Conservation (phyloP, 176 grass and related monocot genomes). For the Musa itinerans region DNA sequence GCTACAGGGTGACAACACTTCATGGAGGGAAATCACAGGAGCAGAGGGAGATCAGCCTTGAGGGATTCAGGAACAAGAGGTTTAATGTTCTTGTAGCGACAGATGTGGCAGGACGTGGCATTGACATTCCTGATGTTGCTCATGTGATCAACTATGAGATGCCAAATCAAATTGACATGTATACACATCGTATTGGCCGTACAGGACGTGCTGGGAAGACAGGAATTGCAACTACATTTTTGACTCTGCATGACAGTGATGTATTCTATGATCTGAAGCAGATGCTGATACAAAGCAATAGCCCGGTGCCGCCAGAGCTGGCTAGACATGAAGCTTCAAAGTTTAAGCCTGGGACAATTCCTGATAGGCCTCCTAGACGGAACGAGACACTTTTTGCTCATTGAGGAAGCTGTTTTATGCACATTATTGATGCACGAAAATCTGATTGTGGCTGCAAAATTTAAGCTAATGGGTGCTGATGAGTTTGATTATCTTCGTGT, state of each 20-base stretch:
- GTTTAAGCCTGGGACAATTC: constrained; percentile 82
- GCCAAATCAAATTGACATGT: constrained; percentile 68
- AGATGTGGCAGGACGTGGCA: constrained; percentile 94
- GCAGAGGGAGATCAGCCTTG: constrained; percentile 90
- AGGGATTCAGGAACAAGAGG: constrained; percentile 85
- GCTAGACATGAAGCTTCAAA: constrained; percentile 90
- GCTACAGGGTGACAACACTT: constrained; percentile 74
- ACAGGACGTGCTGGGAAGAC: constrained; percentile 95
- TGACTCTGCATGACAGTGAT: constrained; percentile 64
- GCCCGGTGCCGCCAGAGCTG: constrained; percentile 86
- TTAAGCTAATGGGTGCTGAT: neutral
- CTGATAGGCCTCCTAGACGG: constrained; percentile 76
- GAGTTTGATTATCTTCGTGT: neutral
- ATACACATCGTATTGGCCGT: constrained; percentile 92
- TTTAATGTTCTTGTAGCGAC: constrained; percentile 99
- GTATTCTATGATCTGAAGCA: constrained; percentile 98
- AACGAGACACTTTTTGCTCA: constrained; percentile 74
- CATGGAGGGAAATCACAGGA: constrained; percentile 97
- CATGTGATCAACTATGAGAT: constrained; percentile 98
- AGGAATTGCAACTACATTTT: constrained; percentile 73
- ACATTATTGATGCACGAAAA: neutral
- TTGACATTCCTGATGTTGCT: constrained; percentile 98
- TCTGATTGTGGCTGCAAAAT: neutral
- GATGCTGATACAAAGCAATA: constrained; percentile 93
- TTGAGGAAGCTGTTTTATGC: constrained; percentile 16